Percentiles rank a stretch among this genome's conserved stretches.
Conservation (phyloP, 1,139 yeast species). For the Candida labiduridarum region DNA sequence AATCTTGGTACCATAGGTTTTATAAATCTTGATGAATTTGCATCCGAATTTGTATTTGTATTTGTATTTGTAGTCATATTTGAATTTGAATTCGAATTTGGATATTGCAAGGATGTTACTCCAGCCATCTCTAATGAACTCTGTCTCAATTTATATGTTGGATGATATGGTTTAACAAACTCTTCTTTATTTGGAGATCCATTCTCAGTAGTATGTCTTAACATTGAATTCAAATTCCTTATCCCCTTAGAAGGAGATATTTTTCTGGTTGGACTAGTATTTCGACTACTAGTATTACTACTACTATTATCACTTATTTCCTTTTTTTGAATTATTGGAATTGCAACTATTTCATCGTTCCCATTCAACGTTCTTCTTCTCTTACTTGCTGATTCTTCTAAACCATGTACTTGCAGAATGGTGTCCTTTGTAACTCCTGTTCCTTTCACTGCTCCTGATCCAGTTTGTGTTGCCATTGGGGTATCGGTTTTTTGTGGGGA, state of each 20-base stretch:
- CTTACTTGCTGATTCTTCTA: slow-evolving; percentile 23
- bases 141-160: slow-evolving; percentile 27
- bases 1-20: slow-evolving; percentile 19
- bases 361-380: slow-evolving; percentile 40
- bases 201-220: slow-evolving; percentile 22
- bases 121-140: slow-evolving; percentile 42
- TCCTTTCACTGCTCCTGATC: not conserved
- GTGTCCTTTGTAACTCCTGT: not conserved
- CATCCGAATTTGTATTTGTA: slow-evolving; percentile 18
- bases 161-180: slow-evolving; percentile 31
- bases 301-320: slow-evolving; percentile 2
- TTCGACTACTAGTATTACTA: slow-evolving; percentile 3
- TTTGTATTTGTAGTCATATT: slow-evolving; percentile 6
- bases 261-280: slow-evolving; percentile 20
- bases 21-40: slow-evolving; percentile 15
- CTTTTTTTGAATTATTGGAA: slow-evolving; percentile 10
- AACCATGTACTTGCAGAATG: not conserved
- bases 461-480: slow-evolving; percentile 8
- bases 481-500: slow-evolving; percentile 13
- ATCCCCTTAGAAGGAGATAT: slow-evolving; percentile 46
- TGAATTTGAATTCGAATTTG: slow-evolving; percentile 8
- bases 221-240: slow-evolving; percentile 38
- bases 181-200: slow-evolving; percentile 21
- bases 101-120: slow-evolving; percentile 19
- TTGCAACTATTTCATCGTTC: slow-evolving; percentile 26